These are phyloP conservation scores for Eucalyptus sp. DNA, from an alignment of 345 rosid species.

Conservation along the genomic window DNA sequence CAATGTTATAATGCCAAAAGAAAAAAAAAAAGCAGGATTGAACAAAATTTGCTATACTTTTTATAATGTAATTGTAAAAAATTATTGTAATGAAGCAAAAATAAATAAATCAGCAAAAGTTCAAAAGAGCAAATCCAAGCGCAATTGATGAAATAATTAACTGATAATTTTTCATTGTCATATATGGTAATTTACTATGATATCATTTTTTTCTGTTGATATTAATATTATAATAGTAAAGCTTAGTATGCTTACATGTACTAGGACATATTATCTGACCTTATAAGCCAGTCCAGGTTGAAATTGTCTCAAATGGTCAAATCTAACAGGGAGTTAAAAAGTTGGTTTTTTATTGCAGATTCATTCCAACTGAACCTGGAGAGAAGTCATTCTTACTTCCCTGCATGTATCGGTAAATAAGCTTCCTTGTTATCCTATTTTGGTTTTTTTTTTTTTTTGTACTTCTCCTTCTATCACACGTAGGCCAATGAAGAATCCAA, in stretches of 20 bases:
- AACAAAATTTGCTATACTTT: not conserved
- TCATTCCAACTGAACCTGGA: not conserved
- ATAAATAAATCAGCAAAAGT: not conserved
- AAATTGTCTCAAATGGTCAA: not conserved
- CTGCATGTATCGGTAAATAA: too few species aligned
- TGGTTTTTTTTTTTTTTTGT: too few species aligned
- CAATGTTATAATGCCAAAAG: not conserved
- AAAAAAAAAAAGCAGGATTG: not conserved
- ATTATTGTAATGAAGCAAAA: not conserved
- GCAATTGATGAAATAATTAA: not conserved
- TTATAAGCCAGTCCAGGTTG: not conserved
- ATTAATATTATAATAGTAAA: not conserved
- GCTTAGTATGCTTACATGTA: not conserved
- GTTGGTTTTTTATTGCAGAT: not conserved
- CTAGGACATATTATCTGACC: not conserved
- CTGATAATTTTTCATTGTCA: not conserved
- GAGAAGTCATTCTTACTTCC: too few species aligned
- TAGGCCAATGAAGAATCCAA: too few species aligned
- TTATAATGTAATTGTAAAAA: not conserved
- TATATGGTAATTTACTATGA: not conserved
- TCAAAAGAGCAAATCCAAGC: not conserved
- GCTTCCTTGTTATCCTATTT: too few species aligned
- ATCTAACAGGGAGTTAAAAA: not conserved
- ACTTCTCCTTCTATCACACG: too few species aligned
- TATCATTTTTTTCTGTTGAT: not conserved